phyloP scores from a whole-genome alignment of 2,329 filamentous ascomycete species.

The Aspergillus sojae region DNA sequence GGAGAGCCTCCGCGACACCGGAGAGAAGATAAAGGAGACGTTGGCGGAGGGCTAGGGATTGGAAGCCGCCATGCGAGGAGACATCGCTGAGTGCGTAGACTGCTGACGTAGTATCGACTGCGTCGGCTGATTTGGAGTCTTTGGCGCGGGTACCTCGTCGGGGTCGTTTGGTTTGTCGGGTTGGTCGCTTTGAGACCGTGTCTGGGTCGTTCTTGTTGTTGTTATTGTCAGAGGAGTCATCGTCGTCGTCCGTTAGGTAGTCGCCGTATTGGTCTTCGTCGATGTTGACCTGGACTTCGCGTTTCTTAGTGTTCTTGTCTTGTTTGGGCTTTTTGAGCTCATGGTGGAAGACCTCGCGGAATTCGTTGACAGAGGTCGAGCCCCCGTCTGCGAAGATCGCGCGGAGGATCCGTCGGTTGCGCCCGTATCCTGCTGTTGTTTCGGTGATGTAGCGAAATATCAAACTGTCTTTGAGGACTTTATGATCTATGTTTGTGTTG shows the following conservation, averaged over 20 bases:
- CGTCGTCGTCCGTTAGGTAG: slow-evolving; percentile 42
- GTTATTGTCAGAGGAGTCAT: slow-evolving; percentile 11
- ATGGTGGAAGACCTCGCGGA: slow-evolving; percentile 47
- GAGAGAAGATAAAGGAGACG: slow-evolving; percentile 49
- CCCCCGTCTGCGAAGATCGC: slow-evolving; percentile 52
- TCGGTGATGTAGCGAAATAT: slow-evolving; percentile 46
- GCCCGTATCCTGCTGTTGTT: slow-evolving; percentile 32
- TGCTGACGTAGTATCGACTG: neutral
- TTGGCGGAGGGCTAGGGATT: slow-evolving; percentile 47
- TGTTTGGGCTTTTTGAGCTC: slow-evolving; percentile 43
- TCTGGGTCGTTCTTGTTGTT: slow-evolving; percentile 8
- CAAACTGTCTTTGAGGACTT: slow-evolving; percentile 41
- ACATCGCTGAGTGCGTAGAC: slow-evolving; percentile 23
- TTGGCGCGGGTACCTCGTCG: slow-evolving; percentile 28
- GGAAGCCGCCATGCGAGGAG: slow-evolving; percentile 39
- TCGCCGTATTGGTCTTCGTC: slow-evolving; percentile 51
- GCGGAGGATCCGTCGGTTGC: slow-evolving; percentile 46
- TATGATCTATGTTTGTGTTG: slow-evolving; percentile 12
- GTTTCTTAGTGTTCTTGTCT: slow-evolving; percentile 37
- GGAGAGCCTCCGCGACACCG: slow-evolving; percentile 38
- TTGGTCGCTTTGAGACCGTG: slow-evolving; percentile 17
- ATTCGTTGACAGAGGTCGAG: slow-evolving; percentile 41
- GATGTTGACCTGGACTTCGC: slow-evolving; percentile 47
- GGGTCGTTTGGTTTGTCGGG: slow-evolving; percentile 37
- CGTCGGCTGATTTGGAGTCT: slow-evolving; percentile 3